Evolutionary conservation across 2,329 filamentous ascomycete species (phyloP).

Genomic region (Xylariales sp.): DNA sequence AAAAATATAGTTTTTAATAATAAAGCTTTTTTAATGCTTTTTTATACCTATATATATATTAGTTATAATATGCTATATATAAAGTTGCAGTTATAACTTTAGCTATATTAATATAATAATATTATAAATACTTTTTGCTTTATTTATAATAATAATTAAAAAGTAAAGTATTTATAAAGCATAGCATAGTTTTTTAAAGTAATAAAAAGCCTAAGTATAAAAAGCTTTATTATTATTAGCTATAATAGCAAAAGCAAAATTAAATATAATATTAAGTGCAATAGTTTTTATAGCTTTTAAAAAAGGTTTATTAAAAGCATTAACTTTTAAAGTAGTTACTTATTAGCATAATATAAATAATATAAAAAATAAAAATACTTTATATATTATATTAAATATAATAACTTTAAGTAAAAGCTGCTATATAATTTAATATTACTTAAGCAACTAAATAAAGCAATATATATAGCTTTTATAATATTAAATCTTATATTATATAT

Average conservation of each 20-base stretch:
- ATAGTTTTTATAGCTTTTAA: too few species aligned
- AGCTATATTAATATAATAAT: not conserved
- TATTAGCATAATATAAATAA: not conserved
- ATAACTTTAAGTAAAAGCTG: constrained; percentile 1
- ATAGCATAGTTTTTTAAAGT: not conserved
- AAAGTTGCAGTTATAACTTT: not conserved
- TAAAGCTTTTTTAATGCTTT: not conserved
- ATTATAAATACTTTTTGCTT: not conserved
- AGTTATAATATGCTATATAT: constrained; percentile 9
- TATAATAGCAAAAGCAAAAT: constrained; percentile 16
- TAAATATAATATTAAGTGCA: constrained; percentile 18
- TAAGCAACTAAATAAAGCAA: constrained; percentile 9
- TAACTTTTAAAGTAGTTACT: constrained; percentile 14
- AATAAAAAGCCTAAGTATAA: not conserved
- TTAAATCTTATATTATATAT: constrained; percentile 1
- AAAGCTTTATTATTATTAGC: not conserved
- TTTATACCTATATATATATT: constrained; percentile 7
- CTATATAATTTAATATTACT: not conserved
- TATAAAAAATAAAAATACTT: constrained; percentile 9
- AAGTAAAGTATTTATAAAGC: not conserved
- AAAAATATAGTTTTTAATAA: not conserved
- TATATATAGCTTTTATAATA: not conserved
- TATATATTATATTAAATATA: constrained; percentile 22
- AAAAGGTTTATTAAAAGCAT: constrained; percentile 14
- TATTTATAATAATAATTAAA: constrained; percentile 2